Conservation (phyloP, 257 asterid species). For the Agastache rugosa region DNA sequence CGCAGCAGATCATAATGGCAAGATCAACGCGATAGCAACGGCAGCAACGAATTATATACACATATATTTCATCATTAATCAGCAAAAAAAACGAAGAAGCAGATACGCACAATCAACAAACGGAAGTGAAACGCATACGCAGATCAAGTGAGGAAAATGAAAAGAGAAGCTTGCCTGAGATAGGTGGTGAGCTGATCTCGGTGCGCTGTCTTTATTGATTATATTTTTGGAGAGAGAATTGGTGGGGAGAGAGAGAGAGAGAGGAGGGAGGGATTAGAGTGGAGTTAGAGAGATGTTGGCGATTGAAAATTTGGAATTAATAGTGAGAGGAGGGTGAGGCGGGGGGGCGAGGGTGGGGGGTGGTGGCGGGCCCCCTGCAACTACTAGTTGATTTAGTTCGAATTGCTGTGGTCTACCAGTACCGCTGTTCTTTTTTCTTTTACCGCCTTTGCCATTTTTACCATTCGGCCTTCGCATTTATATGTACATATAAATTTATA, state of each 20-base stretch:
- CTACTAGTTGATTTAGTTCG: conserved; percentile 13
- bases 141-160: conserved; percentile 26
- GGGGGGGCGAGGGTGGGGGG: not conserved
- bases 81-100: not conserved
- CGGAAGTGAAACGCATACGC: not conserved
- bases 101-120: not conserved
- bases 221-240: conserved; percentile 21
- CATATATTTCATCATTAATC: not conserved
- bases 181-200: conserved; percentile 27
- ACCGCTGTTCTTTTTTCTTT: not conserved
- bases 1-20: conserved; percentile 30
- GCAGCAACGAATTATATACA: conserved; percentile 6
- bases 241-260: conserved; percentile 26
- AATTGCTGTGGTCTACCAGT: not conserved
- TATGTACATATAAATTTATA: not conserved
- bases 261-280: conserved; percentile 2
- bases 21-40: conserved; percentile 30
- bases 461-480: not conserved
- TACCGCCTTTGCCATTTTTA: not conserved
- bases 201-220: conserved; percentile 31
- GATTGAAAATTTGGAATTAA: conserved; percentile 53
- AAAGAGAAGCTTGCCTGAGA: conserved; percentile 36
- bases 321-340: conserved; percentile 34
- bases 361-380: conserved; percentile 38
- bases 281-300: conserved; percentile 33